These are phyloP conservation scores for Adansonia madagascariensis DNA, from an alignment of 441 rosid species.

Conservation along the genomic window DNA sequence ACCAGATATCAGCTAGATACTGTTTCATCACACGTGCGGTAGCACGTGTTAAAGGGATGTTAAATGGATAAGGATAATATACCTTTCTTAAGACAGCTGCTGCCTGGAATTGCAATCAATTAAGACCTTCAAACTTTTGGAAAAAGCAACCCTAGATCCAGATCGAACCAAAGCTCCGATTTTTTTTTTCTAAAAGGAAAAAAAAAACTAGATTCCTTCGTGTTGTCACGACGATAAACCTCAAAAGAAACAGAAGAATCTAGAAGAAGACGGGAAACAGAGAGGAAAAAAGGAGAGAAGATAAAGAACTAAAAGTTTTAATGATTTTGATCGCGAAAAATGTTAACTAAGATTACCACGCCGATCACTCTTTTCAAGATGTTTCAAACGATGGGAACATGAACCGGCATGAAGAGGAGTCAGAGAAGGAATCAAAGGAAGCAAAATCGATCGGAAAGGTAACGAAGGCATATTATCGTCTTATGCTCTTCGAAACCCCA, in stretches of 20 bases:
- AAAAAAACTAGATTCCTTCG: neutral
- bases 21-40: neutral
- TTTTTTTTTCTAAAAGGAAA: neutral
- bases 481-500: slow-evolving; percentile 73
- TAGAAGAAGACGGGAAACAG: neutral
- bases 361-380: slow-evolving; percentile 82
- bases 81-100: slow-evolving; percentile 19
- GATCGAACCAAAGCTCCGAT: slow-evolving; percentile 11
- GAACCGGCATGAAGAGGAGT: slow-evolving; percentile 57
- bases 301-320: neutral
- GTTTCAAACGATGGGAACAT: slow-evolving; percentile 80
- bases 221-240: neutral
- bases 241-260: slow-evolving; percentile 12
- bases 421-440: slow-evolving; percentile 54
- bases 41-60: neutral
- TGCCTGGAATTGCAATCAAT: slow-evolving; percentile 6
- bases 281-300: neutral
- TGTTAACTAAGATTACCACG: slow-evolving; percentile 94
- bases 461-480: slow-evolving; percentile 70
- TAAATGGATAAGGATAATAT: neutral
- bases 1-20: neutral
- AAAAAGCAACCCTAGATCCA: neutral
- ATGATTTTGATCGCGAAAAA: slow-evolving; percentile 8
- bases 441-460: slow-evolving; percentile 44
- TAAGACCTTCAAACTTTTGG: slow-evolving; percentile 8